Base-by-base conservation (phyloP, 2,329 filamentous ascomycete species). In the Periconia sp. region DNA sequence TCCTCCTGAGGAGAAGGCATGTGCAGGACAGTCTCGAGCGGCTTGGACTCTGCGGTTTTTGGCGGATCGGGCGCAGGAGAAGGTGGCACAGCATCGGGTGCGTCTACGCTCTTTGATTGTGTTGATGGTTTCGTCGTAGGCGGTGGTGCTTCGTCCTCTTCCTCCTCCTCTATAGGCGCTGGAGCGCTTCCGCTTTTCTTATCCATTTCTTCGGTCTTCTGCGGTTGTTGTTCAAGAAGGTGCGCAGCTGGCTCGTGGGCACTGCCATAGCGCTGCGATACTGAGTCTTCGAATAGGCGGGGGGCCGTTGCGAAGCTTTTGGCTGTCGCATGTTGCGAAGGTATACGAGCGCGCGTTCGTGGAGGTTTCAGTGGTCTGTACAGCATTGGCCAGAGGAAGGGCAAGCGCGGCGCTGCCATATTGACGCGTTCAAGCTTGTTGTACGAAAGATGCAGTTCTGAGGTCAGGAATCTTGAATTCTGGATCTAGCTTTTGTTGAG, bases 301-400 rank as follows among this genome's bases (percentile, higher is more conserved):
- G 40, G 11, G 4, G 40, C 31, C 22, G 45, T 39, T 10, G 26
- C 33, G 19, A 48, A 37, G 16, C 21, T 18, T 31, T 37, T 38
- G n/a, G 23, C 15, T 11, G 40, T 6, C 10, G 52, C 47, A 19
- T 40, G 43, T 23, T 32, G 44, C 25, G 55, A 52, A 12, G 58
- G 54, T 15, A 46, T 46, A 50, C 55, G 51, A 36, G 52, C 12
- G 55, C 58, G 29, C 40, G 52, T 38, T 53, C 62, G 54, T 7
- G 53, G 32, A 6, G 58, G 17, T 19, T 50, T 55, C 6, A 61
- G 50, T 1, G 71, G 59, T 33, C 65, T 68, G 37, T 68, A 74
- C 32, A 78, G 61, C 56, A 72, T 68, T 1, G 75, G 74, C 69
- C 74, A 77, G 29, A 77, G 63, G 52, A 77, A 76, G 18, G 72